phyloP scores from a whole-genome alignment of 1,284 basidiomycete genomes.

The Austroboletus rostrupii region DNA sequence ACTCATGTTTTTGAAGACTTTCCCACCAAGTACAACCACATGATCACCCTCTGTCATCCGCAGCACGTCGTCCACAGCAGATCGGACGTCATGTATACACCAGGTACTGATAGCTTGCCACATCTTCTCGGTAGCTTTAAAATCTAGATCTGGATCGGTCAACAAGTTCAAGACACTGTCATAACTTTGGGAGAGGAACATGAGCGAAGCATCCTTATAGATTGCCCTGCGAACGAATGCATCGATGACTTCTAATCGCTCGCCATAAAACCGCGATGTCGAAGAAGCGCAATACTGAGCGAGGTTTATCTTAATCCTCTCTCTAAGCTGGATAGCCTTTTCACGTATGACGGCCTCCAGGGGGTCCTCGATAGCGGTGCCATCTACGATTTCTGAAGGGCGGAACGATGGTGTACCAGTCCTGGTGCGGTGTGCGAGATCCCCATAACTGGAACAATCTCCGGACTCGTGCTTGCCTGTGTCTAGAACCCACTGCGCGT shows the following conservation, averaged over 20 bases:
- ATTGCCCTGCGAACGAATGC: constrained; percentile 35
- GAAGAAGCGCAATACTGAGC: constrained; percentile 30
- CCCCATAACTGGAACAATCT: constrained; percentile 25
- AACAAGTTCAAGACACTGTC: constrained; percentile 26
- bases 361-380: constrained; percentile 27
- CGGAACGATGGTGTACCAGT: constrained; percentile 4
- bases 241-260: constrained; percentile 31
- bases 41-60: constrained; percentile 25
- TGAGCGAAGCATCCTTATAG: constrained; percentile 32
- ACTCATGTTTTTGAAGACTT: constrained; percentile 30
- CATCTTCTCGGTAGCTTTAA: constrained; percentile 31
- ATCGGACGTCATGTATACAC: constrained; percentile 26
- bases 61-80: constrained; percentile 32
- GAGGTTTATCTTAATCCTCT: constrained; percentile 30
- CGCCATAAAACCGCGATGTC: constrained; percentile 27
- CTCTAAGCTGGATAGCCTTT: constrained; percentile 26
- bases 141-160: constrained; percentile 28
- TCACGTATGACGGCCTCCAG: constrained; percentile 32
- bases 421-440: constrained; percentile 7
- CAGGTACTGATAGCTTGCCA: constrained; percentile 30
- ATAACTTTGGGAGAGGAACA: constrained; percentile 34
- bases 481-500: constrained; percentile 35
- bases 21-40: constrained; percentile 29
- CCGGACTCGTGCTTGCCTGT: constrained; percentile 9
- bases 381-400: constrained; percentile 15